A percentile compares a stretch with the other conserved stretches of the same genome.
phyloP scores from a whole-genome alignment of 1,284 basidiomycete species.

The Ceratobasidium sp. region DNA sequence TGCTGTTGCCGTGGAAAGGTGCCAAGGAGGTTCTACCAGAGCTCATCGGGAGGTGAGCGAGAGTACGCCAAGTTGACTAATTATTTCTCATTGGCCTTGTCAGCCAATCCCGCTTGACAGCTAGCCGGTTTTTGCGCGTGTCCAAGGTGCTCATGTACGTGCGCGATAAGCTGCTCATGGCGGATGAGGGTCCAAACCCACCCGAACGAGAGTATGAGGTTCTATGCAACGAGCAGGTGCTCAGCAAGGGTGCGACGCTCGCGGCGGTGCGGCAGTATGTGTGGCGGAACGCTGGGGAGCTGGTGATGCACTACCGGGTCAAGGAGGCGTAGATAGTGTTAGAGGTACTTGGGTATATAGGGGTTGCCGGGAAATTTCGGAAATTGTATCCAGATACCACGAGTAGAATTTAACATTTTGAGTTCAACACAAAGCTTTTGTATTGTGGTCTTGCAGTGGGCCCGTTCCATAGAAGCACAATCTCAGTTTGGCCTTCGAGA shows the following conservation, averaged over 20 bases:
- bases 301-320: conserved; percentile 83
- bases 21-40: conserved; percentile 73
- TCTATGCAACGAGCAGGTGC: conserved; percentile 81
- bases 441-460: background rate
- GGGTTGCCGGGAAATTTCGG: too few species aligned
- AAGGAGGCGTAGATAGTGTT: conserved; percentile 55
- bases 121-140: conserved; percentile 85
- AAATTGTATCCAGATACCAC: background rate
- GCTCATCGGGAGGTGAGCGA: conserved; percentile 75
- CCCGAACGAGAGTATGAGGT: conserved; percentile 72
- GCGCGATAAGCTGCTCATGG: conserved; percentile 41
- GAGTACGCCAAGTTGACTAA: background rate
- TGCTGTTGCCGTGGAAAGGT: conserved; percentile 80
- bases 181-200: background rate
- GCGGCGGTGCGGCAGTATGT: conserved; percentile 88
- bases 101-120: conserved; percentile 86
- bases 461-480: background rate
- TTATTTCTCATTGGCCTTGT: conserved; percentile 48
- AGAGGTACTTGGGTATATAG: too few species aligned
- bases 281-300: conserved; percentile 83
- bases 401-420: too few species aligned
- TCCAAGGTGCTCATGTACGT: conserved; percentile 88
- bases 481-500: background rate
- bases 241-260: conserved; percentile 88
- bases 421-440: too few species aligned